A percentile compares a stretch with the other conserved stretches of the same genome.
Conservation (phyloP, 352 stramenopile genomes). For the Phytophthora aleatoria region DNA sequence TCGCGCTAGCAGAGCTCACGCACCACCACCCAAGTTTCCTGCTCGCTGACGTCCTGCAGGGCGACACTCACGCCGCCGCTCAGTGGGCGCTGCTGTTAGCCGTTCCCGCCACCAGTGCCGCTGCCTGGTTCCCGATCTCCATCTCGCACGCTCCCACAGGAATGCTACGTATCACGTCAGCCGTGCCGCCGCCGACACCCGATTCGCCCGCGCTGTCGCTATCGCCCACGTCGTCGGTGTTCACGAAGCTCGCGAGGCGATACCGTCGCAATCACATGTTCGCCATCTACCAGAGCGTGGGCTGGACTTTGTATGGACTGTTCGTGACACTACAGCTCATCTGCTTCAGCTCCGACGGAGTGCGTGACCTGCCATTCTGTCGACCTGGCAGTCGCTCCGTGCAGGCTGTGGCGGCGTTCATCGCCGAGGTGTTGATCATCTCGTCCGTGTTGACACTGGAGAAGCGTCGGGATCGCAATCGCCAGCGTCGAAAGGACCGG, state of each 20-base stretch:
- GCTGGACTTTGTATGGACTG: constrained; percentile 60
- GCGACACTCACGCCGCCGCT: constrained; percentile 39
- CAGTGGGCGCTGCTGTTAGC: constrained; percentile 54
- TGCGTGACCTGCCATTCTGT: constrained; percentile 42
- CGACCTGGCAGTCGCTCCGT: constrained; percentile 52
- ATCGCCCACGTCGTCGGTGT: constrained; percentile 31
- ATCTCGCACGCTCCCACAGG: constrained; percentile 37
- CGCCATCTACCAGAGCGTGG: constrained; percentile 68
- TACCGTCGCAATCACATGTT: constrained; percentile 65
- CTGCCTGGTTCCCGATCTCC: constrained; percentile 61
- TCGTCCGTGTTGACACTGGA: constrained; percentile 78
- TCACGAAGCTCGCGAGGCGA: constrained; percentile 28
- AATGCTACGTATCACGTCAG: constrained; percentile 42
- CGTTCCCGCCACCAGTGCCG: constrained; percentile 61
- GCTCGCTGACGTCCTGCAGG: constrained; percentile 36
- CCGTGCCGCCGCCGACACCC: constrained; percentile 24
- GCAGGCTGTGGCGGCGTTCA: constrained; percentile 65
- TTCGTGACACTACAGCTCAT: constrained; percentile 53
- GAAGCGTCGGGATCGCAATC: constrained; percentile 42
- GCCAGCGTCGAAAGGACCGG: constrained; percentile 43
- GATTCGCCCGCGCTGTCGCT: constrained; percentile 22
- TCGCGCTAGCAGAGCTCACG: constrained; percentile 57
- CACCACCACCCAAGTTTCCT: constrained; percentile 48
- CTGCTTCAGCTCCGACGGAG: constrained; percentile 30
- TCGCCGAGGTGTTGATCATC: constrained; percentile 78